These are phyloP conservation scores for Aspergillus unguis DNA, from an alignment of 2,329 filamentous ascomycete species.

Conservation along the genomic window DNA sequence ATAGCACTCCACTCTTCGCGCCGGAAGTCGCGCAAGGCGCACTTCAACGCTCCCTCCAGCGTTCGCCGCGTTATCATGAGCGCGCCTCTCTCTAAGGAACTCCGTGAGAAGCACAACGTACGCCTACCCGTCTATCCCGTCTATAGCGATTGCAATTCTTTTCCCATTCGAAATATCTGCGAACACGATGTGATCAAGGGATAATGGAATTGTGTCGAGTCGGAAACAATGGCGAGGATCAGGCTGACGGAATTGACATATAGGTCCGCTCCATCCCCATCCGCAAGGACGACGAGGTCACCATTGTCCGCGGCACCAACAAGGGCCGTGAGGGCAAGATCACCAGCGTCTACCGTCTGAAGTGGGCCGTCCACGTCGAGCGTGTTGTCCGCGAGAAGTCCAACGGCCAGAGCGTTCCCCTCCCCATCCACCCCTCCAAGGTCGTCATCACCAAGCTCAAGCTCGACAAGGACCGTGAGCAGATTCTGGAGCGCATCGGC, in stretches of 20 bases:
- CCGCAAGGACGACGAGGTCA: conserved; percentile 96
- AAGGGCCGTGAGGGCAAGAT: conserved; percentile 99
- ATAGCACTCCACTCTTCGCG: conserved; percentile 65
- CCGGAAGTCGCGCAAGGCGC: conserved; percentile 98
- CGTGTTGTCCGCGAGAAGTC: conserved; percentile 95
- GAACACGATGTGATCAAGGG: not conserved
- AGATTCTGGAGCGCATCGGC: conserved; percentile 46
- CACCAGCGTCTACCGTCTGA: conserved; percentile 95
- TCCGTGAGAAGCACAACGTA: conserved; percentile 99
- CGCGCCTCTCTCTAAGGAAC: conserved; percentile 91
- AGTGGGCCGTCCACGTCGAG: conserved; percentile 97
- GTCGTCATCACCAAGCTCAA: conserved; percentile 98
- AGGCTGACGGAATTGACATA: not conserved
- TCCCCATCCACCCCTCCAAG: conserved; percentile 94
- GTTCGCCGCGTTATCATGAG: conserved; percentile 96
- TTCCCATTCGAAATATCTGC: not conserved
- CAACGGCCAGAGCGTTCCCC: conserved; percentile 90
- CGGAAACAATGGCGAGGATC: not conserved
- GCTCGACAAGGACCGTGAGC: conserved; percentile 61
- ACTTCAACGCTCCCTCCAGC: conserved; percentile 89
- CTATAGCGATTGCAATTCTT: not conserved
- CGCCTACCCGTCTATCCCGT: conserved; percentile 29
- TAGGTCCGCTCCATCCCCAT: conserved; percentile 93
- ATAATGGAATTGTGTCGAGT: not conserved
- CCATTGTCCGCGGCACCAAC: conserved; percentile 85